Conservation (phyloP, 1,139 yeast genomes). For the Yamadazyma diospyri region DNA sequence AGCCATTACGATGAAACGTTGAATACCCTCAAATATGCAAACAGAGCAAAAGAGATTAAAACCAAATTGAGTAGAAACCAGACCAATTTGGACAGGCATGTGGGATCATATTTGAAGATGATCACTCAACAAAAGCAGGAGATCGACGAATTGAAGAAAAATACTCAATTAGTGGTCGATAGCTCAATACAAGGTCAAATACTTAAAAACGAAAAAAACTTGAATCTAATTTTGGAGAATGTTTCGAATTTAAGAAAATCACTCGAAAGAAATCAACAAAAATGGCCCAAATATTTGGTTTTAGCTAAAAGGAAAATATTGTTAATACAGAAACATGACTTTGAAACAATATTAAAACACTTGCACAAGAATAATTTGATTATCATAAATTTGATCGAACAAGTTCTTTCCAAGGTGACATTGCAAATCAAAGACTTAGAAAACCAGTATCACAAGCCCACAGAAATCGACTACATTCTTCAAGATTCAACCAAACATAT, state of each 20-base stretch:
- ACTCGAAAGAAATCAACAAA: constrained; percentile 40
- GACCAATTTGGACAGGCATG: constrained; percentile 78
- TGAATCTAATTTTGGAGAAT: constrained; percentile 36
- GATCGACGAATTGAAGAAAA: constrained; percentile 61
- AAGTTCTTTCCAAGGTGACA: constrained; percentile 25
- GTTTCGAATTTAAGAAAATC: constrained; percentile 36
- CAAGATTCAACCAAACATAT: constrained; percentile 41
- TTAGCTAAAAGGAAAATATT: constrained; percentile 59
- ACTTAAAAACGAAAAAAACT: constrained; percentile 30
- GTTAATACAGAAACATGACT: constrained; percentile 40
- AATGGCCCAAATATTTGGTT: constrained; percentile 45
- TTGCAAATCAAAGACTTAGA: constrained; percentile 51
- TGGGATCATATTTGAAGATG: constrained; percentile 82
- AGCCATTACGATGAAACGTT: constrained; percentile 88
- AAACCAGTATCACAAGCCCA: constrained; percentile 41
- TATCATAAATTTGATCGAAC: constrained; percentile 22
- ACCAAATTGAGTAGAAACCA: constrained; percentile 76
- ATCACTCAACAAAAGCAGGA: constrained; percentile 79
- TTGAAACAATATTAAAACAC: constrained; percentile 23
- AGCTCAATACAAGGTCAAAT: constrained; percentile 28
- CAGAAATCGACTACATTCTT: constrained; percentile 51
- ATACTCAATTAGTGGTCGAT: constrained; percentile 48
- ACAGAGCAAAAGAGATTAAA: constrained; percentile 85
- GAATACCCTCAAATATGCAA: constrained; percentile 86
- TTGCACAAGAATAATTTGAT: constrained; percentile 5